phyloP scores from a whole-genome alignment of 192 early-diverging fungal species.

The Kappamyces sp. region DNA sequence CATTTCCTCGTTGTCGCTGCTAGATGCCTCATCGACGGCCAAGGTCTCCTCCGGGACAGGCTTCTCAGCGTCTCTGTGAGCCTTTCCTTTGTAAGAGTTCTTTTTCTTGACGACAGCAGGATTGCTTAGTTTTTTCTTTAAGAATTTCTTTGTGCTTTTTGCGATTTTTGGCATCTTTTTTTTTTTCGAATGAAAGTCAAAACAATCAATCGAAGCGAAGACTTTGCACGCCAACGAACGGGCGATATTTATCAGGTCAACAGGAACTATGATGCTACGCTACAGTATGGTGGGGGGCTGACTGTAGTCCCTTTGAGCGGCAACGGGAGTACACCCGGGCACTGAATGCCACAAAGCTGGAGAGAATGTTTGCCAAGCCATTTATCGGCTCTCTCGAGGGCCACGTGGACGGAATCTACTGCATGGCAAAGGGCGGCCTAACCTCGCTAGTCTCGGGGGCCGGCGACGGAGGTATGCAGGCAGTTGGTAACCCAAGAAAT shows the following conservation, averaged over 20 bases:
- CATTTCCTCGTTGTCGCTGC: slow-evolving; percentile 26
- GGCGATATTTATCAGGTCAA: slow-evolving; percentile 82
- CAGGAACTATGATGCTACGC: slow-evolving; percentile 79
- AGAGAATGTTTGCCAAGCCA: slow-evolving; percentile 95
- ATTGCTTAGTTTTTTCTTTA: slow-evolving; percentile 68
- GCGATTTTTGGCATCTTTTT: slow-evolving; percentile 50
- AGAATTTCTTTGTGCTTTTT: slow-evolving; percentile 74
- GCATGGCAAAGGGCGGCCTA: slow-evolving; percentile 82
- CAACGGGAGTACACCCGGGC: slow-evolving; percentile 94
- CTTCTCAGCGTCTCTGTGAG: slow-evolving; percentile 41
- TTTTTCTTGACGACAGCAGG: slow-evolving; percentile 8
- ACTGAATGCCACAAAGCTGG: slow-evolving; percentile 87
- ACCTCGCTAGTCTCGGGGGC: slow-evolving; percentile 81
- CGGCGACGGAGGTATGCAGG: slow-evolving; percentile 74
- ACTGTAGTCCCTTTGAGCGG: slow-evolving; percentile 72
- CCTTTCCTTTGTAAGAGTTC: slow-evolving; percentile 23
- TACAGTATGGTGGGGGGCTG: slow-evolving; percentile 41
- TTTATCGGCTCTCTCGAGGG: slow-evolving; percentile 86
- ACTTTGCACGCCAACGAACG: slow-evolving; percentile 70
- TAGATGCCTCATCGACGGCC: slow-evolving; percentile 20
- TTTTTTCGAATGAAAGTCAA: slow-evolving; percentile 76
- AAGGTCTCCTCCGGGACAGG: slow-evolving; percentile 15
- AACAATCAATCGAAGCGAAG: slow-evolving; percentile 76
- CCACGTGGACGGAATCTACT: slow-evolving; percentile 93
- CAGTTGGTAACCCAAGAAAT: slow-evolving; percentile 52